Base-by-base conservation (phyloP, 75 land plant genomes). In the Chamaecyparis obtusa region DNA sequence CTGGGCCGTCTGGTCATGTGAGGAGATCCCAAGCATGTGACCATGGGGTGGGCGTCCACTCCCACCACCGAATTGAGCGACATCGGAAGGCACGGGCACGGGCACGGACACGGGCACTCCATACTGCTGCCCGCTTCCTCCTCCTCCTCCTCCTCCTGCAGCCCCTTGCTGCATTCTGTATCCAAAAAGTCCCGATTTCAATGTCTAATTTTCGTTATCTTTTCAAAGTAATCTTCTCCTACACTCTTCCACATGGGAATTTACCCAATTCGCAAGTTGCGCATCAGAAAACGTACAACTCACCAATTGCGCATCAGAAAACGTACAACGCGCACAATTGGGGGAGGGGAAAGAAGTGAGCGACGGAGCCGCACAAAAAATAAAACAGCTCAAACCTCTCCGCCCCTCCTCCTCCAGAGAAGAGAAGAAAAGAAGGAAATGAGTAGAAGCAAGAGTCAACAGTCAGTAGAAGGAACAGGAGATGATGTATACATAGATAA, bases 11-110 rank as follows among this genome's bases (percentile, higher is more conserved):
- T 83, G 80, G 21, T 84, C 92, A 46, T 85, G 92, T 39, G 41
- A 39, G 56, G 85, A 85, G 92, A 90, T 87, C 76, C 85, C 64
- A 37, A 90, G 90, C 67, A 90, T 64, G 85, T 89, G 91, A 46
- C 36, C 87, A n/a, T 82, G 87, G 5, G 85, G 5, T 2, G 85
- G 14, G 41, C 87, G 54, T 16, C 41, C 51, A 44, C 46, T 36
- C 9, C 51, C 69, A 17, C 51, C 57, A 13, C 43, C 71, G 72
- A 79, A 86, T 17, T 89, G 87, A 43, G 89, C 37, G 54, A 89
- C 87, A 24, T 89, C 88, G 36, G 87, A n/a, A 4, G 46, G 46
- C 41, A 39, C 41, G 41, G 41, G 41, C 41, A 39, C 41, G 46
- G 46, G 46, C 41, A 39, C 41, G 41, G 41, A 2, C 41, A 39